Evolutionary conservation across 768 basidiomycete species (phyloP).

Genomic region (Lactifluus hygrophoroides): DNA sequence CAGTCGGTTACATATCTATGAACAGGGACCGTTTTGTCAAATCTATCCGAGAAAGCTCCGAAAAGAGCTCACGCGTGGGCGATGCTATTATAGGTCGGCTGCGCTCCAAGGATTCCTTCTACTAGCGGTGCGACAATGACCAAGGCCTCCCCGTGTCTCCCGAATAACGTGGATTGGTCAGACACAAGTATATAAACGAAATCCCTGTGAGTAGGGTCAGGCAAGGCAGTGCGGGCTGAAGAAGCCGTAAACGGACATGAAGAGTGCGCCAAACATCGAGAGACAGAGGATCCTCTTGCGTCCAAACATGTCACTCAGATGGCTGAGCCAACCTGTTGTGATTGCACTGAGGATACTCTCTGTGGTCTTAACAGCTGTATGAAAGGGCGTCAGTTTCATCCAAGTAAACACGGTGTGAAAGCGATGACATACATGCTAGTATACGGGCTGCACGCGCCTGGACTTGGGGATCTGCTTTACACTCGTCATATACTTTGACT

Average conservation of each 20-base stretch:
- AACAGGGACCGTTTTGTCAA: neutral
- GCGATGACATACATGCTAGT: constrained; percentile 18
- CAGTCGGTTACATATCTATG: constrained; percentile 20
- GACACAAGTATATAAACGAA: constrained; percentile 21
- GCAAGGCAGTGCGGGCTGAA: neutral
- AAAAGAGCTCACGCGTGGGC: constrained; percentile 16
- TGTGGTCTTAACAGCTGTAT: constrained; percentile 20
- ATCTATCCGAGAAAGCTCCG: neutral
- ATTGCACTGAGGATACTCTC: constrained; percentile 20
- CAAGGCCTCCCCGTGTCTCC: constrained; percentile 17
- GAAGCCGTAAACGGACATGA: constrained; percentile 14
- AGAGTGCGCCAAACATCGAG: constrained; percentile 21
- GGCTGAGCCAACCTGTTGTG: constrained; percentile 21
- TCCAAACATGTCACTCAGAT: constrained; percentile 17
- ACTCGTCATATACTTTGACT: constrained; percentile 8
- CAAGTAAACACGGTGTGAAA: neutral
- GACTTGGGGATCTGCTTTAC: constrained; percentile 18
- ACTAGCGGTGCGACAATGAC: constrained; percentile 20
- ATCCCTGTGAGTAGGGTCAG: constrained; percentile 13
- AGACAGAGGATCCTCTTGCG: constrained; percentile 18
- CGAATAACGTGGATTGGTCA: constrained; percentile 8
- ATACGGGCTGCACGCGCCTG: constrained; percentile 21
- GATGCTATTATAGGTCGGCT: constrained; percentile 21
- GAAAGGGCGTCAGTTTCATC: neutral
- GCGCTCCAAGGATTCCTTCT: constrained; percentile 20